Evolutionary conservation across 495 filamentous ascomycete species (phyloP), one percentile per base, ranked within the genome.

Genomic region (Aspergillus baeticus): DNA sequence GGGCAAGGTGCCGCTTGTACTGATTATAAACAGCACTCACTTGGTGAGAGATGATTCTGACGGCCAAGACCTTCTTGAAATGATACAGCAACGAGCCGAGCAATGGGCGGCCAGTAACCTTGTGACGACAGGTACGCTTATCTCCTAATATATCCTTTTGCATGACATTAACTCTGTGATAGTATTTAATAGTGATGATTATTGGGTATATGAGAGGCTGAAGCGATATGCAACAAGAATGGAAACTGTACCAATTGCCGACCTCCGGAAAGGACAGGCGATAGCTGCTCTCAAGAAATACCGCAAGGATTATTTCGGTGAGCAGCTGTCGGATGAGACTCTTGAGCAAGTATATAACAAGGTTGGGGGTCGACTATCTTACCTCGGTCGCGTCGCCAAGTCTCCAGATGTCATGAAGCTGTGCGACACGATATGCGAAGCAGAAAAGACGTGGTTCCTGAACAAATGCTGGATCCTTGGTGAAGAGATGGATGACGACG

Each of bases 391-490:
- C 29, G 89, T 97, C 8, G 94, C 94, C 18, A 93, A 90, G 63
- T 86, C 86, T 10, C 59, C 68, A 15, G 80, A 98, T 63, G 89
- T 96, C 84, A 66, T 92, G 20, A 67, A 73, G n/a, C 87, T 86
- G 14, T 96, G 92, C 69, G 73, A 89, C 23, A 70, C 84, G 14
- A 97, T 98, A 58, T 88, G 86, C 57, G 71, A 85, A 33, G 84
- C 80, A 20, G 94, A 98, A 69, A 94, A 91, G 71, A 90, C 85
- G 1, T 98, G 94, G 94, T 89, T 98, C 65, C 68, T 97, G 41
- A 97, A 96, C 72, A 86, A 95, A 60, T 96, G 92, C 70, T 91
- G 92, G 83, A 95, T 98, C 57, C 82, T 98, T 10, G 94, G 94
- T 14, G 75, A 69, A 38, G 89, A 90, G 58, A 97, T 97, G 92